phyloP scores from a whole-genome alignment of 306 rosid genomes.

The Argentina anserina region DNA sequence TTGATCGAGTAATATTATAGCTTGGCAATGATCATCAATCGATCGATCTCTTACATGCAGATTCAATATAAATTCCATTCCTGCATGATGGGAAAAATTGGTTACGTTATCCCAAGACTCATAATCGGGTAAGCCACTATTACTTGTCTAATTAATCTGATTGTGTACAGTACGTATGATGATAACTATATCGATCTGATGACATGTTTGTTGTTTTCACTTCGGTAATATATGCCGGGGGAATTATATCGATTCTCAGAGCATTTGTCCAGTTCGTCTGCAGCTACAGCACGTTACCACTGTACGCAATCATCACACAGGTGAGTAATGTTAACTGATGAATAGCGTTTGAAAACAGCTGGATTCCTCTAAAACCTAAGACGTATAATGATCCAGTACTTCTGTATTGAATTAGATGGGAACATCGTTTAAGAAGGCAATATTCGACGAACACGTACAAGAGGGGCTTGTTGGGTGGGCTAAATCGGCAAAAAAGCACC shows the following conservation, averaged over 20 bases:
- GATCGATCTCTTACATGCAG: slow-evolving; percentile 24
- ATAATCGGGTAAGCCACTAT: slow-evolving; percentile 27
- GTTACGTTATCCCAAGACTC: slow-evolving; percentile 32
- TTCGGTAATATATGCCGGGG: not conserved
- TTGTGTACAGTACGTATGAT: not conserved
- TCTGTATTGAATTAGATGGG: slow-evolving; percentile 30
- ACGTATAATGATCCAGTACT: not conserved
- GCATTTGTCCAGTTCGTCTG: slow-evolving; percentile 31
- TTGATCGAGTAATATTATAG: not conserved
- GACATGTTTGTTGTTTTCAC: not conserved
- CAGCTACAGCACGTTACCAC: slow-evolving; percentile 38
- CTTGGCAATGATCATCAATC: not conserved
- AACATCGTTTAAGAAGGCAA: slow-evolving; percentile 30
- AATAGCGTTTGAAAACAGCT: not conserved
- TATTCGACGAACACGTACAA: slow-evolving; percentile 29
- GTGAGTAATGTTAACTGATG: slow-evolving; percentile 2
- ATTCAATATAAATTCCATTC: slow-evolving; percentile 33
- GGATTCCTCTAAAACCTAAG: too few relatives aligned
- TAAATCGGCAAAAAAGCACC: slow-evolving; percentile 16
- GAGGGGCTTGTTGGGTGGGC: slow-evolving; percentile 32
- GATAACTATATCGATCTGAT: not conserved
- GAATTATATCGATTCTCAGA: slow-evolving; percentile 12
- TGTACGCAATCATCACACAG: slow-evolving; percentile 37
- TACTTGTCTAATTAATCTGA: not conserved
- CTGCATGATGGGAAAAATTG: slow-evolving; percentile 34